Conservation (phyloP, 2,329 filamentous ascomycete species). For the Cryphonectria japonica region DNA sequence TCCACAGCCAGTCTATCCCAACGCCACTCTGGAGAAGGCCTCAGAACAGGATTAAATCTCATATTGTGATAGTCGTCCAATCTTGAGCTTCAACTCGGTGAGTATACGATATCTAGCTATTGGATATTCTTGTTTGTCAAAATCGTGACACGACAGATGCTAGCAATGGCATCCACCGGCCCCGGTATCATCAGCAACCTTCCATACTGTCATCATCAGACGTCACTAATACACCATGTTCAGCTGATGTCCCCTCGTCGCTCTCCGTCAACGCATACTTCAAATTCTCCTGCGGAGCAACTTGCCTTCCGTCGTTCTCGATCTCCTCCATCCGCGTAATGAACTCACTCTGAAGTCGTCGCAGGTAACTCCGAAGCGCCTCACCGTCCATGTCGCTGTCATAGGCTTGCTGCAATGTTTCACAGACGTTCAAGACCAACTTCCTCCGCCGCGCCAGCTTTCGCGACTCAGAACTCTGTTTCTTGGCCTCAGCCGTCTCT, state of each 20-base stretch:
- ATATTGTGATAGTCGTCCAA: too few species aligned
- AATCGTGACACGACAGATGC: not conserved
- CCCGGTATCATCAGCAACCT: not conserved
- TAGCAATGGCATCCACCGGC: not conserved
- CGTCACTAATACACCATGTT: not conserved
- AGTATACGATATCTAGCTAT: too few species aligned
- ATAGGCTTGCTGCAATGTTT: constrained; percentile 71
- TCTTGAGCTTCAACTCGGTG: too few species aligned
- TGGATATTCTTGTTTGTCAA: not conserved
- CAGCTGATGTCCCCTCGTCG: not conserved
- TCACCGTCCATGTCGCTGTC: constrained; percentile 68
- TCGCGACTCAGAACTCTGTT: constrained; percentile 60
- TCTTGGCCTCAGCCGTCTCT: constrained; percentile 58
- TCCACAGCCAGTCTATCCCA: too few species aligned
- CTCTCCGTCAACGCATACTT: not conserved
- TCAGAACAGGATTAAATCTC: too few species aligned
- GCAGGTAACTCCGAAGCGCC: constrained; percentile 66
- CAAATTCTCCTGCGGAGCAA: not conserved
- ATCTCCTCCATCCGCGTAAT: constrained; percentile 70
- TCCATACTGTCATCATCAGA: constrained; percentile 13
- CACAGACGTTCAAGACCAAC: constrained; percentile 72
- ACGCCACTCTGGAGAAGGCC: too few species aligned
- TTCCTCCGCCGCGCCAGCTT: constrained; percentile 69
- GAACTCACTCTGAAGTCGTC: constrained; percentile 75
- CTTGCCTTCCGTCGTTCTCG: constrained; percentile 41